Evolutionary conservation across 108 stramenopile genomes (phyloP).

Genomic region (Chaetoceros tenuissimus): DNA sequence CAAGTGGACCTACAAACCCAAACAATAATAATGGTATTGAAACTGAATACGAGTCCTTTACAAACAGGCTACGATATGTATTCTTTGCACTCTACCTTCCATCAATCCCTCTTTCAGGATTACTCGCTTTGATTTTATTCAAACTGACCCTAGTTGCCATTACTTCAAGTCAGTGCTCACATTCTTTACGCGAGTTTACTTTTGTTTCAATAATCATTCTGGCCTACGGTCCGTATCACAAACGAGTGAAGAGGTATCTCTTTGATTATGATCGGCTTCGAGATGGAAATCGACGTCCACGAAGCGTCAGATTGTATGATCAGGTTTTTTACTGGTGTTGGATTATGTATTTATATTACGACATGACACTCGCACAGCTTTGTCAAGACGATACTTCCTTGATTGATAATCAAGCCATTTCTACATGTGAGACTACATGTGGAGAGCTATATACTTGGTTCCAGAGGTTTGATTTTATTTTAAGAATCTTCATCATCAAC

Average conservation of each 20-base stretch:
- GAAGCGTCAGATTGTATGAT: constrained; percentile 47
- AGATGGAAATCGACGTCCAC: constrained; percentile 51
- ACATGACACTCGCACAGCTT: constrained; percentile 39
- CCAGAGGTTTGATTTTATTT: constrained; percentile 29
- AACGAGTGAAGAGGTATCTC: constrained; percentile 26
- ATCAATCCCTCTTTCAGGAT: too few species aligned
- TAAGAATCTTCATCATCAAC: constrained; percentile 46
- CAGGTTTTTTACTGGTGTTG: constrained; percentile 52
- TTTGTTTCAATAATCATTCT: constrained; percentile 24
- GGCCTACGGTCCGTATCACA: constrained; percentile 44
- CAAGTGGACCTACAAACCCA: too few species aligned
- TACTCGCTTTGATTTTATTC: too few species aligned
- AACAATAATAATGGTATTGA: too few species aligned
- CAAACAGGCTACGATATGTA: too few species aligned
- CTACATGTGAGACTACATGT: constrained; percentile 44
- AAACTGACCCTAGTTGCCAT: too few species aligned
- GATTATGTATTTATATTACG: constrained; percentile 47
- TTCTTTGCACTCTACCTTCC: too few species aligned
- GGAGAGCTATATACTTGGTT: constrained; percentile 42
- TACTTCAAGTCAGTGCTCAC: constrained; percentile 44
- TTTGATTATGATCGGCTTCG: constrained; percentile 44
- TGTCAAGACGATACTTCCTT: constrained; percentile 33
- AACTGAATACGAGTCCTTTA: too few species aligned
- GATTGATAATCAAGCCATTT: too few species aligned
- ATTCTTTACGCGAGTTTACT: constrained; percentile 43